Evolutionary conservation across 305 asterid species (phyloP).

Genomic region (Fraxinus albicans): DNA sequence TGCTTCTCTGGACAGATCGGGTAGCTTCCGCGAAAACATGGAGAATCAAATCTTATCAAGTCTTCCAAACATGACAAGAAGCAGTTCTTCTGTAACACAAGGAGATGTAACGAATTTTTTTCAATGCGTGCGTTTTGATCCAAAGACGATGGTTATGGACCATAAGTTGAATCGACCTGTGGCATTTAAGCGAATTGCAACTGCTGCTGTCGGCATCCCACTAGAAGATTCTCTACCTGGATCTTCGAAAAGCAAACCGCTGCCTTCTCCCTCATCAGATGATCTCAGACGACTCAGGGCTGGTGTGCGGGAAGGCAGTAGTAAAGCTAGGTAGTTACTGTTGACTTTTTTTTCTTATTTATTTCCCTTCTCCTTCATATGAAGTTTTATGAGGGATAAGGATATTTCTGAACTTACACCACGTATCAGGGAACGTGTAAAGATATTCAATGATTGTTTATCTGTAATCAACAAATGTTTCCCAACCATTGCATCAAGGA

Average conservation of each 20-base stretch:
- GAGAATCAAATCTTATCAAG: conserved; percentile 76
- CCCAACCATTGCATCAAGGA: conserved; percentile 77
- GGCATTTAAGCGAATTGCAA: conserved; percentile 74
- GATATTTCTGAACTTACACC: conserved; percentile 27
- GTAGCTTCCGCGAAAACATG: conserved; percentile 70
- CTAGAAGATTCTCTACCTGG: conserved; percentile 62
- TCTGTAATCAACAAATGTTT: conserved; percentile 82
- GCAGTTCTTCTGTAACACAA: conserved; percentile 62
- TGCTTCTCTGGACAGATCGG: conserved; percentile 75
- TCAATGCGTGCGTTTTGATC: conserved; percentile 87
- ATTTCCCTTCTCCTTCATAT: conserved; percentile 7
- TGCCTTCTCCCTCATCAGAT: conserved; percentile 64
- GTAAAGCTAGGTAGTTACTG: conserved; percentile 75
- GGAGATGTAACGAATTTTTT: conserved; percentile 75
- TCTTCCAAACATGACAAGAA: conserved; percentile 76
- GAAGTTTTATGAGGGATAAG: conserved; percentile 21
- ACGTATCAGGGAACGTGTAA: conserved; percentile 80
- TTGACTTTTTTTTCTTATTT: conserved; percentile 12
- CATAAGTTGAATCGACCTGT: conserved; percentile 73
- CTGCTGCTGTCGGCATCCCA: conserved; percentile 73
- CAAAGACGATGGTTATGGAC: conserved; percentile 74
- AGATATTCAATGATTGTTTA: conserved; percentile 76
- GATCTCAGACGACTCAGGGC: conserved; percentile 77
- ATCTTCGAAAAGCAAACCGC: conserved; percentile 56
- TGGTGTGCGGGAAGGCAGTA: conserved; percentile 68